Conservation (phyloP, 495 filamentous ascomycete genomes). For the Xylaria grammica region DNA sequence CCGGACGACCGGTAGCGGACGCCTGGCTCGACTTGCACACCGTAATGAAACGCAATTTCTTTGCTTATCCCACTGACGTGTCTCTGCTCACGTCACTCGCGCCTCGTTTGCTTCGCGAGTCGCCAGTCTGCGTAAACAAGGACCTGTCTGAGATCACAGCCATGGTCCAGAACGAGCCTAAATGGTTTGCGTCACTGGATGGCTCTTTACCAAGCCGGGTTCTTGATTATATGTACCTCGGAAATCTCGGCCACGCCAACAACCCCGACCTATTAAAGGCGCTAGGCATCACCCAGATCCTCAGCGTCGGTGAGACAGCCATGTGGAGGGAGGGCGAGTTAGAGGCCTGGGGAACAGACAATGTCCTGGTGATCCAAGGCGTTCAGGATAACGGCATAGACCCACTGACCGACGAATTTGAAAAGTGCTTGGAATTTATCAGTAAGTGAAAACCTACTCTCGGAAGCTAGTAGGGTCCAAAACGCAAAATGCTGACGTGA, state of each 20-base stretch:
- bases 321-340: conserved; percentile 75
- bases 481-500: conserved; percentile 11
- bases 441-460: conserved; percentile 61
- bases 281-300: conserved; percentile 83
- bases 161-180: conserved; percentile 60
- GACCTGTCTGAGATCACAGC: conserved; percentile 50
- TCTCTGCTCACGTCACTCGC: conserved; percentile 76
- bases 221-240: conserved; percentile 93
- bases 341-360: conserved; percentile 71
- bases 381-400: conserved; percentile 98
- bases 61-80: conserved; percentile 91
- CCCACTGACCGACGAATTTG: conserved; percentile 84
- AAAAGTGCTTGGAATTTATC: conserved; percentile 87
- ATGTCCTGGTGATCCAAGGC: conserved; percentile 76
- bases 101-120: conserved; percentile 65
- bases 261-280: conserved; percentile 81
- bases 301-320: conserved; percentile 92
- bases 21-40: conserved; percentile 89
- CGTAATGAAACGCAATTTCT: conserved; percentile 86
- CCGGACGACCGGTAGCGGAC: conserved; percentile 76
- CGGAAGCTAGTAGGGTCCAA: background rate
- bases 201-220: conserved; percentile 89
- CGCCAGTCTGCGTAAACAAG: conserved; percentile 44
- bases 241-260: conserved; percentile 90
- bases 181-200: conserved; percentile 84